Evolutionary conservation across 768 basidiomycete genomes (phyloP).

Genomic region (Chiua virens): DNA sequence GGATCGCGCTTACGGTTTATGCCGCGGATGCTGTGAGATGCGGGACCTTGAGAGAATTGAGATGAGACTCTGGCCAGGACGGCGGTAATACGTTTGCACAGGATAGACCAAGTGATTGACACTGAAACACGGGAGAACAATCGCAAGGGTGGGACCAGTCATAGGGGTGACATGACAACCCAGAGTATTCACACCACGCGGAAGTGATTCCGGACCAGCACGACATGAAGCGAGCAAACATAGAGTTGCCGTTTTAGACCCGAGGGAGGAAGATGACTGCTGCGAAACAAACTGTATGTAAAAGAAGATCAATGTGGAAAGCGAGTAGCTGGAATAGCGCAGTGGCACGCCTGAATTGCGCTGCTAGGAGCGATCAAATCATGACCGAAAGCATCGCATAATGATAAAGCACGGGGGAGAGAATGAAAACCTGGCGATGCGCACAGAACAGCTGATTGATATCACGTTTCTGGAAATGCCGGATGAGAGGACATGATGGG

Average conservation of each 20-base stretch:
- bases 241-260: constrained; percentile 33
- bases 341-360: constrained; percentile 16
- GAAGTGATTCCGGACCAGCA: constrained; percentile 18
- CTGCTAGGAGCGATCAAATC: constrained; percentile 31
- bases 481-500: constrained; percentile 8
- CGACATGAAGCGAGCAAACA: constrained; percentile 26
- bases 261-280: constrained; percentile 18
- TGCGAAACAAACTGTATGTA: constrained; percentile 24
- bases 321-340: constrained; percentile 16
- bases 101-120: constrained; percentile 8
- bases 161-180: constrained; percentile 7
- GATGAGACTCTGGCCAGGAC: neutral
- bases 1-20: constrained; percentile 9
- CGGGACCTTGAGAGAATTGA: neutral
- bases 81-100: neutral
- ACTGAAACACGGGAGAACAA: constrained; percentile 21
- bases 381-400: constrained; percentile 28
- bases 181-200: constrained; percentile 17
- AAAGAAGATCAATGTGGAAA: constrained; percentile 30
- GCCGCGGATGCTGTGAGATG: constrained; percentile 13
- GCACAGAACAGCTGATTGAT: constrained; percentile 33
- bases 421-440: constrained; percentile 30
- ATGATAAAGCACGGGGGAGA: constrained; percentile 24
- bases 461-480: constrained; percentile 33
- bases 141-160: neutral